Evolutionary conservation across 257 asterid species (phyloP).

Genomic region (Sherardia arvensis): DNA sequence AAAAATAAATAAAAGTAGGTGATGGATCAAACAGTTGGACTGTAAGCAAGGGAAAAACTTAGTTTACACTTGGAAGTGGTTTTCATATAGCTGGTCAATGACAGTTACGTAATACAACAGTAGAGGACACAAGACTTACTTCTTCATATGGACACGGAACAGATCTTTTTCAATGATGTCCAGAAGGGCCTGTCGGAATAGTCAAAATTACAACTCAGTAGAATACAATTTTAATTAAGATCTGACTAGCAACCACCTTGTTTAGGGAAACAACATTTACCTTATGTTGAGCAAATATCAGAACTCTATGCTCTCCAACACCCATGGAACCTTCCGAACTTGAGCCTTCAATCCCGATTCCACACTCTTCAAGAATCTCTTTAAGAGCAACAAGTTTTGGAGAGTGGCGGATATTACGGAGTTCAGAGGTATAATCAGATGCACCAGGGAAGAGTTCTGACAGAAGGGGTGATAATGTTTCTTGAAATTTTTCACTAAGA

Average conservation of each 20-base stretch:
- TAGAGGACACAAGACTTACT: constrained; percentile 39
- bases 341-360: constrained; percentile 85
- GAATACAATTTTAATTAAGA: neutral
- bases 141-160: constrained; percentile 78
- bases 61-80: neutral
- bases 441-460: constrained; percentile 72
- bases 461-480: constrained; percentile 50
- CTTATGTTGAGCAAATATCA: constrained; percentile 98
- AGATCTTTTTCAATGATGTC: constrained; percentile 88
- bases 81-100: neutral
- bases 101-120: neutral
- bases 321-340: constrained; percentile 63
- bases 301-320: constrained; percentile 85
- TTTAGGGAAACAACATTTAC: constrained; percentile 24
- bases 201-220: constrained; percentile 16
- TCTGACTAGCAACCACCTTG: constrained; percentile 1
- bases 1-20: neutral
- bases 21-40: neutral
- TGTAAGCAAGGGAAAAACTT: neutral
- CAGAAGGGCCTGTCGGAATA: constrained; percentile 68
- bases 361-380: constrained; percentile 99
- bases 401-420: constrained; percentile 80
- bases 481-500: constrained; percentile 70
- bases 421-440: constrained; percentile 60
- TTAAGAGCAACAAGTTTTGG: constrained; percentile 96